These are phyloP conservation scores for Licmophora abbreviata DNA, from an alignment of 108 stramenopile species.

Conservation along the genomic window DNA sequence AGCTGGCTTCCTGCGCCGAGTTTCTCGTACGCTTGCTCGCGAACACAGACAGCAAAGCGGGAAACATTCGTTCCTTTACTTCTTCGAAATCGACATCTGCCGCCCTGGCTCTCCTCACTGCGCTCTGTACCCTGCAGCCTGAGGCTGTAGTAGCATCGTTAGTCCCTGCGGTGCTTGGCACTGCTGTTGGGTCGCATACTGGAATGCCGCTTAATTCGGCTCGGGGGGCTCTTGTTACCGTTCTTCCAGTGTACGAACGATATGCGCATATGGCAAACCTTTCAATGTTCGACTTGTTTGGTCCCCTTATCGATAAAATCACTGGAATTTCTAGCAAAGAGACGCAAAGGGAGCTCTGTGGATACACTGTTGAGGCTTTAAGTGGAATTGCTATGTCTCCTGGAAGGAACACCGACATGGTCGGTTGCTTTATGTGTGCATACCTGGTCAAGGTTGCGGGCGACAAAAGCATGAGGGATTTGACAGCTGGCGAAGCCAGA, in stretches of 20 bases:
- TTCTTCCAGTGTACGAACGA: conserved; percentile 49
- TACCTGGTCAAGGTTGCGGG: too few species aligned
- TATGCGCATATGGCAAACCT: conserved; percentile 35
- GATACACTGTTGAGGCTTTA: conserved; percentile 36
- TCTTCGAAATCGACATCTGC: conserved; percentile 17
- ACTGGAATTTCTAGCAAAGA: not conserved
- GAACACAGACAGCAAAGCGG: not conserved
- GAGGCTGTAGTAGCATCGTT: conserved; percentile 39
- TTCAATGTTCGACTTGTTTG: conserved; percentile 33
- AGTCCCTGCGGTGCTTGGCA: conserved; percentile 37
- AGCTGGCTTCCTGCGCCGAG: too few species aligned
- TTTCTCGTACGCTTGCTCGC: conserved; percentile 1
- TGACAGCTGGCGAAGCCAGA: too few species aligned
- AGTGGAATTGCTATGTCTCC: too few species aligned
- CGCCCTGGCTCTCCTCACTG: conserved; percentile 38
- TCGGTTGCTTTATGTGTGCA: too few species aligned
- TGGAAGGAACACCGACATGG: too few species aligned
- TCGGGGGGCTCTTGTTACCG: conserved; percentile 27
- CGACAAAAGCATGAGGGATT: too few species aligned
- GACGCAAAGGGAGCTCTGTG: conserved; percentile 11
- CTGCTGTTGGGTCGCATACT: conserved; percentile 4
- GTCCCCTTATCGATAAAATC: conserved; percentile 16
- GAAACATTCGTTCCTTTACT: not conserved
- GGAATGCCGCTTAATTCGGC: too few species aligned
- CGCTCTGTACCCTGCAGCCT: conserved; percentile 45